phyloP scores from a whole-genome alignment of 164 flowering plant genomes.

The Kingdonia uniflora region DNA sequence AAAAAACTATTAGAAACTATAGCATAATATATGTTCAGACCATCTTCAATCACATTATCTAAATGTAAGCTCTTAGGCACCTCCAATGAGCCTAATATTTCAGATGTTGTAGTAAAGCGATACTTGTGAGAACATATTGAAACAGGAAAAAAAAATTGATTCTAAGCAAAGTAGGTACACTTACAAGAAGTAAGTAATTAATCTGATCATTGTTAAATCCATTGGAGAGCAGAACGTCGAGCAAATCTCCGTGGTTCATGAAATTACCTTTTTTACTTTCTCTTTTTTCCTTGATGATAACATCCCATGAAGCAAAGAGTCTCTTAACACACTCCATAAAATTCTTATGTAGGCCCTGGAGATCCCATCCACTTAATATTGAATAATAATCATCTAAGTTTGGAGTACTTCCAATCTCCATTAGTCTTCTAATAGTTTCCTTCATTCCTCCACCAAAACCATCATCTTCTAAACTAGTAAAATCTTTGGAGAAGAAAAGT shows the following conservation, averaged over 20 bases:
- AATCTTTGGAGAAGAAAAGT: constrained; percentile 18
- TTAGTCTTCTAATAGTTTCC: constrained; percentile 7
- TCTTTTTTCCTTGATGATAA: constrained; percentile 23
- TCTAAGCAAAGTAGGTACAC: neutral
- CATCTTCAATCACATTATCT: too few relatives aligned
- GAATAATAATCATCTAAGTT: constrained; percentile 29
- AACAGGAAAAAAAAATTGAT: neutral
- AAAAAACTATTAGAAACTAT: too few relatives aligned
- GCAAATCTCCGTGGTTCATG: neutral
- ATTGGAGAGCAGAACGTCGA: constrained; percentile 16
- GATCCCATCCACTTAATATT: constrained; percentile 17
- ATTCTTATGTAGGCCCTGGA: constrained; percentile 18
- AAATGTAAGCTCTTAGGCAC: too few relatives aligned
- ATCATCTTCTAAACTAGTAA: constrained; percentile 12
- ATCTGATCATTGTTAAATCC: constrained; percentile 19
- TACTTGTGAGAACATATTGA: too few relatives aligned
- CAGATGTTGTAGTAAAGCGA: too few relatives aligned
- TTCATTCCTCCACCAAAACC: constrained; percentile 11
- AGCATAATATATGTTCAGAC: neutral
- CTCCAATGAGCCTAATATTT: too few relatives aligned
- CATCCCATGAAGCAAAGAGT: constrained; percentile 18
- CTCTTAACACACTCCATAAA: neutral
- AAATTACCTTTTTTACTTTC: neutral
- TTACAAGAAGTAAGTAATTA: constrained; percentile 3
- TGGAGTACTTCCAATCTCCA: constrained; percentile 14